Conservation (phyloP, 306 rosid species). For the Lathyrus sativus region DNA sequence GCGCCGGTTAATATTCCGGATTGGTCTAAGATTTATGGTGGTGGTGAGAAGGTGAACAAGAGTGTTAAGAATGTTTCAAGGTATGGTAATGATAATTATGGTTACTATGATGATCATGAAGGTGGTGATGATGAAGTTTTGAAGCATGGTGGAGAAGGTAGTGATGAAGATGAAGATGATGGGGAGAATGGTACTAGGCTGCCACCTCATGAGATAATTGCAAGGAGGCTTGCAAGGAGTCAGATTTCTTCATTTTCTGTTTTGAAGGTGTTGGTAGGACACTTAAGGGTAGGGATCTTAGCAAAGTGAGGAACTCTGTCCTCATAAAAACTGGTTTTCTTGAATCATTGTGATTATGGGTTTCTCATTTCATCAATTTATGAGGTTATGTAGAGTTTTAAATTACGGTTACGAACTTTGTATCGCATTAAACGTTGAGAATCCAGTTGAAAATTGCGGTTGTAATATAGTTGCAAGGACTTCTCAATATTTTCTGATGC, state of each 20-base stretch:
- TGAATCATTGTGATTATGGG: slow-evolving; percentile 52
- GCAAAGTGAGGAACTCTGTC: slow-evolving; percentile 84
- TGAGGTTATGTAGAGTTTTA: slow-evolving; percentile 11
- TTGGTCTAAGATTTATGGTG: slow-evolving; percentile 60
- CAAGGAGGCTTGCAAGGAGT: slow-evolving; percentile 83
- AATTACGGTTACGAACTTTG: neutral
- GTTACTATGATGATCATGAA: slow-evolving; percentile 23
- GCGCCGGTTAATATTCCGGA: slow-evolving; percentile 78
- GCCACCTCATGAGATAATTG: slow-evolving; percentile 86
- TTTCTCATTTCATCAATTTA: slow-evolving; percentile 15
- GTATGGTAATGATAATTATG: slow-evolving; percentile 37
- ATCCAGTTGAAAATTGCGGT: neutral
- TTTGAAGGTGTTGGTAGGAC: slow-evolving; percentile 95
- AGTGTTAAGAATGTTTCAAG: slow-evolving; percentile 39
- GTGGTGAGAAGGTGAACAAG: slow-evolving; percentile 44
- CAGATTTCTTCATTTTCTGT: slow-evolving; percentile 89
- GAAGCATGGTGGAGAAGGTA: slow-evolving; percentile 21
- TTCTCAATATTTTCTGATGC: neutral
- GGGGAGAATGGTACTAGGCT: slow-evolving; percentile 51
- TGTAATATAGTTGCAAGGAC: no score
- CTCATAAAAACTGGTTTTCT: slow-evolving; percentile 84
- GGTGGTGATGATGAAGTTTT: slow-evolving; percentile 16
- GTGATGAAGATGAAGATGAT: slow-evolving; percentile 36
- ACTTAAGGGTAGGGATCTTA: slow-evolving; percentile 88
- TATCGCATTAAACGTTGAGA: no score